Conservation (phyloP, 495 filamentous ascomycete genomes). For the Rhypophila decipiens region DNA sequence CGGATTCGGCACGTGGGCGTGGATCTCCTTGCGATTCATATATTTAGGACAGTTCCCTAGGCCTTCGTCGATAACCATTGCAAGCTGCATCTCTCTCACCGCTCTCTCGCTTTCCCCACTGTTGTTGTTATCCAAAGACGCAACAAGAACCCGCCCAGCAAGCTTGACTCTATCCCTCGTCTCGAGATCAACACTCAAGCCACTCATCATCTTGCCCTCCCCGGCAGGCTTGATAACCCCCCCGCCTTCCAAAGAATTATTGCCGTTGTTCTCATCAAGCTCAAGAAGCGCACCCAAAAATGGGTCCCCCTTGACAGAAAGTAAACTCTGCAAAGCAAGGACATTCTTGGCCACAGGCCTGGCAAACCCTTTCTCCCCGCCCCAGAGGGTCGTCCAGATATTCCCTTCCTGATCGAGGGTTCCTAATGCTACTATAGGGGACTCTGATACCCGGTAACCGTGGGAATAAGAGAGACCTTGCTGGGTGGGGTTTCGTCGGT, state of each 20-base stretch:
- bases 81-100: conserved; percentile 55
- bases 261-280: too few species aligned
- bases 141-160: conserved; percentile 55
- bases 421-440: conserved; percentile 65
- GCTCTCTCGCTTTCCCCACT: conserved; percentile 18
- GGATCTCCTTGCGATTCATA: conserved; percentile 62
- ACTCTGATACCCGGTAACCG: conserved; percentile 45
- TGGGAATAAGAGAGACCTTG: conserved; percentile 48
- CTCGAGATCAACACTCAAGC: conserved; percentile 61
- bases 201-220: conserved; percentile 44
- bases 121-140: conserved; percentile 23
- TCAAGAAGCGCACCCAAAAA: conserved; percentile 33
- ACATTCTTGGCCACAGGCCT: conserved; percentile 49
- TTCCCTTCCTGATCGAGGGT: conserved; percentile 54
- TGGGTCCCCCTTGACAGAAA: conserved; percentile 57
- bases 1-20: conserved; percentile 46
- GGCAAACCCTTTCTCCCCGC: conserved; percentile 62
- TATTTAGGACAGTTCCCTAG: conserved; percentile 83
- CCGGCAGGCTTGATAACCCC: conserved; percentile 24
- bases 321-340: conserved; percentile 52
- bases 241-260: conserved; percentile 18
- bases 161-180: conserved; percentile 42
- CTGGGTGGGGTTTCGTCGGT: conserved; percentile 54
- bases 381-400: conserved; percentile 72
- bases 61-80: conserved; percentile 59